Base-by-base conservation (phyloP, 768 basidiomycete genomes). In the Tylopilus balloui region DNA sequence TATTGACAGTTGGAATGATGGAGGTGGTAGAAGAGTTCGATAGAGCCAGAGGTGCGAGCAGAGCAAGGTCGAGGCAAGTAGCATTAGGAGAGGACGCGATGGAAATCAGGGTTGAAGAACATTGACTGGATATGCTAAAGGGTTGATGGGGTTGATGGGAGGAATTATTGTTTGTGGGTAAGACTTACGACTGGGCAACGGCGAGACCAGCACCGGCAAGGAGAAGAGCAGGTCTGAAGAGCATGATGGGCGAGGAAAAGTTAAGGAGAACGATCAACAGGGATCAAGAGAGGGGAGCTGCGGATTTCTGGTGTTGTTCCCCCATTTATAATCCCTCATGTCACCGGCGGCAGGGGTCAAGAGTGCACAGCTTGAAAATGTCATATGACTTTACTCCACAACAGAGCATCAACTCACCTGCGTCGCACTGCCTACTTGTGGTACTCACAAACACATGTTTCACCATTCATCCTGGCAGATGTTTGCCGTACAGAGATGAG, bases 1-100 rank as follows among this genome's bases (percentile, higher is more conserved):
- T 73, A 65, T 84, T 70, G 47, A 88, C 55, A 12, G 79, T 66
- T 2, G 64, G 53, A 28, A 76, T 58, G 44, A 76, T 34, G 0
- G 74, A 74, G 12, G 65, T 60, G 20, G 48, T 56, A 25, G 43
- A 53, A 3, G 65, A 57, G 32, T 63, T 61, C 3, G 54, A 51
- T 20, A 64, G 5, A 5, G 51, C 59, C 32, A 73, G 56, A 6
- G 61, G 60, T 9, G 62, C 51, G 23, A 73, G 59, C 6, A 61
- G 64, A 8, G 59, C 42, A 9, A 73, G 65, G 50, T 76, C 73
- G 45, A 79, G 60, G 51, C 76, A 79, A 11, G 69, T 58, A 15
- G 70, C 66, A 27, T 65, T 51, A 4, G 63, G 39, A 12, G 68
- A 67, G 20, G 64, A 56, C 4, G 75, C 75, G 29, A 88, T 55